Evolutionary conservation across 2,329 filamentous ascomycete genomes (phyloP), one percentile per base, ranked within the genome.

Genomic region (Botryotinia narcissicola): DNA sequence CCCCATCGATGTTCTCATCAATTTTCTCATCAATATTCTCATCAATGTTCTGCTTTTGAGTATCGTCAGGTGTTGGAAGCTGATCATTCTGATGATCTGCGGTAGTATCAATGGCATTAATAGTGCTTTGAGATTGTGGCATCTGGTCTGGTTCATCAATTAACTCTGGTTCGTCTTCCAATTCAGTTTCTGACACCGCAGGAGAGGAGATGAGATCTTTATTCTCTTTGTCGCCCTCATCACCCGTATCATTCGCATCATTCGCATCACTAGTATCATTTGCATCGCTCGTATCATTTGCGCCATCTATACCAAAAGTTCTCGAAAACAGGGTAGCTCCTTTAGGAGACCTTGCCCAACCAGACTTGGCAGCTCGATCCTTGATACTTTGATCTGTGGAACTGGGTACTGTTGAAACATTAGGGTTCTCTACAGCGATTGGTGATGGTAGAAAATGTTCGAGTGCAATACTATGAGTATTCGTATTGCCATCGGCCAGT

Each of bases 271-370:
- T 57, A n/a, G n/a, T 32, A 29, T 57, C 51, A 57, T 57, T 57
- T 16, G 51, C n/a, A 57, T 73, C 66, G 32, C 44, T 66, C 9
- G 35, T 20, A 42, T 73, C 72, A 35, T 71, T 63, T 22, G 67
- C 67, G 37, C 67, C 72, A 64, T 73, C 72, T 35, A 71, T 46
- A 37, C 68, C 25, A 48, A 73, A 73, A 6, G 62, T 44, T 46
- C 32, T 73, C 8, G n/a, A 37, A 44, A 73, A 73, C 35, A 70
- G n/a, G 32, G 42, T 51, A 40, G 14, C 18, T 25, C 60, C 37
- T 37, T 57, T 48, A 61, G 71, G 40, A n/a, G 32, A 68, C 18
- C 40, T 37, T 14, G 51, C 46, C 71, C 71, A 73, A 22, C 71
- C 71, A 59, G 71, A 73, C 32, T 25, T 69, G 25, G 71, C 51